Base-by-base conservation (phyloP, 1,284 basidiomycete genomes). In the Lentinus polychrous region DNA sequence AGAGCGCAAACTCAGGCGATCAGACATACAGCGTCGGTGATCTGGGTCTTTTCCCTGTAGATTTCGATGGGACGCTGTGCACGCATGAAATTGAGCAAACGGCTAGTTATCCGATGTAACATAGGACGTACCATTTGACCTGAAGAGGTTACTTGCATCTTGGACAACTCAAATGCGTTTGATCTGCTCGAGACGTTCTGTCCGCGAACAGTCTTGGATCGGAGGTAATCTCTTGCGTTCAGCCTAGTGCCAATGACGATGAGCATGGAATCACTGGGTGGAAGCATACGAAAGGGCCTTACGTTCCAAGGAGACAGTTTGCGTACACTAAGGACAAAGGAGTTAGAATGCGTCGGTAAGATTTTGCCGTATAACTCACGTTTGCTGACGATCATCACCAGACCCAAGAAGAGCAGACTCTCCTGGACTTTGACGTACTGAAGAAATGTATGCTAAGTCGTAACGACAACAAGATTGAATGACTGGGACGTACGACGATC, bases 281-380 rank as follows among this genome's bases (percentile, higher is more conserved):
- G 27, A 10, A 27, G 10, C 27, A 27, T 27, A 10, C 27, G 27
- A 15, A 37, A 15, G 12, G 8, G n/a, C 22, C 43, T 35, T 32
- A 46, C 45, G 34, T 46, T 39, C 45, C 45, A 14, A 46, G 37
- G 17, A 46, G 24, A 12, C 35, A 46, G 34, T 46, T 46, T 7
- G 45, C 45, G 36, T 46, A 46, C 15, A 46, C 45, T 46, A 17
- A 14, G 27, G 20, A 24, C 20, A 18, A 40, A 20, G 18, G 7
- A 5, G 18, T 37, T 14, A 15, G 35, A 14, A 37, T 6, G 18
- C 5, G 14, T n/a, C 35, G 12, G 18, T n/a, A 12, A 37, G 14
- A 37, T 15, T 7, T 37, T 12, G 18, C 5, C 22, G 3, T 8
- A 8, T 8, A 8, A 43, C 45, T 14, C 23, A 46, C 45, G 36